phyloP scores from a whole-genome alignment of 805 yeast species.

The Monosporozyma siamensis region DNA sequence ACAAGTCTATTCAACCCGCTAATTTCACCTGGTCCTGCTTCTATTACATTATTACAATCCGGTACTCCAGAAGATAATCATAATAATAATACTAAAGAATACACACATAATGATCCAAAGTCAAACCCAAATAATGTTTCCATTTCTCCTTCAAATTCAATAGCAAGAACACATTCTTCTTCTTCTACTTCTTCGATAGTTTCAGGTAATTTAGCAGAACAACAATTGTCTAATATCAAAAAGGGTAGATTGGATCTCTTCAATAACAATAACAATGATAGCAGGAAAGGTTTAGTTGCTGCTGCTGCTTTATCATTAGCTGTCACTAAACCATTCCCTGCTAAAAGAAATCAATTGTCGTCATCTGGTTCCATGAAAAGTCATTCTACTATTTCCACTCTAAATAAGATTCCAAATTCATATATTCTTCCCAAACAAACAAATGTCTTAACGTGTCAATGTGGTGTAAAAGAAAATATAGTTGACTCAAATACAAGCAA shows the following conservation, averaged over 20 bases:
- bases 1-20: slow-evolving; percentile 16
- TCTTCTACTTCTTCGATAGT: background rate
- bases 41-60: slow-evolving; percentile 26
- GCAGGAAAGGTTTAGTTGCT: slow-evolving; percentile 37
- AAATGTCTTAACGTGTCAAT: slow-evolving; percentile 80
- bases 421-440: slow-evolving; percentile 69
- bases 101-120: background rate
- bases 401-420: slow-evolving; percentile 23
- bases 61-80: background rate
- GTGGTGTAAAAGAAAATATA: slow-evolving; percentile 54
- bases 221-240: no score
- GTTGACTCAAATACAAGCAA: background rate
- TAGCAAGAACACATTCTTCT: background rate
- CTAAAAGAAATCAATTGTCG: slow-evolving; percentile 10
- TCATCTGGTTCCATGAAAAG: background rate
- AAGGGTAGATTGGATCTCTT: background rate
- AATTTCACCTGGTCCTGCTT: slow-evolving; percentile 41
- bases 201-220: no score
- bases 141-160: background rate
- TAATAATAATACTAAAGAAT: background rate
- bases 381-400: no score
- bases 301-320: slow-evolving; percentile 82
- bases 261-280: slow-evolving; percentile 1
- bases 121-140: background rate
- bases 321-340: slow-evolving; percentile 64